Evolutionary conservation across 345 rosid species (phyloP), one percentile per base, ranked within the genome.

Genomic region (Melaleuca quinquenervia): DNA sequence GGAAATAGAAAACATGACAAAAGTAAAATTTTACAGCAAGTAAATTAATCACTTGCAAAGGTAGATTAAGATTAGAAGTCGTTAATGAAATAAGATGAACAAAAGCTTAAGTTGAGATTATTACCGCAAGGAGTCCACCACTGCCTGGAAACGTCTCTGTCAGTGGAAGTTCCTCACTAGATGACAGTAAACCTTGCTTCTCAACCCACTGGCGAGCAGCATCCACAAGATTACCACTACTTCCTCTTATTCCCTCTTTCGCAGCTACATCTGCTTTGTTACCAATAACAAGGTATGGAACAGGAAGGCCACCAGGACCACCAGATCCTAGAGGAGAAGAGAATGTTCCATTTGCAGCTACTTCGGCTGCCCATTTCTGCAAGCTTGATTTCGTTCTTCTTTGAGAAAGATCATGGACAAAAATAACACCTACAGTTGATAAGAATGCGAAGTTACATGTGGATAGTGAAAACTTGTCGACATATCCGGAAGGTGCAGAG

Each of bases 151-250:
- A 98, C 90, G 95, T 94, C 91, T 95, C 99, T 82, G 96, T 94
- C 86, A 96, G 92, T 26, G 99, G 99, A 91, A 98, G 98, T 83
- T 96, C 99, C 84, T 95, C 99, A 75, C 95, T 96, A 62, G 96
- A 88, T 45, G 98, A 91, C 90, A 98, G 97, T 90, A 98, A 91
- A 74, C 99, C 99, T 92, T 98, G 99, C 90, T 96, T 98, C 95
- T 98, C 99, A 53, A 98, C 98, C 99, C 99, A 98, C 85, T 94
- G 98, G 26, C 98, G 99, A 91, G 99, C 99, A 53, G 88, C 99
- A 88, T 98, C 99, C 84, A 98, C 98, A 60, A 98, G 99, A 91
- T 95, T 98, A 86, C 99, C 98, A 84, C 98, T 95, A 92, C 99
- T 98, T 93, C 98, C 98, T 90, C 92, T 94, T 41, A 94, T 92